Percentiles rank a stretch among this genome's conserved stretches.
Evolutionary conservation across 1,139 yeast genomes (phyloP).

Genomic region (Magnusiomyces tetraspermus): DNA sequence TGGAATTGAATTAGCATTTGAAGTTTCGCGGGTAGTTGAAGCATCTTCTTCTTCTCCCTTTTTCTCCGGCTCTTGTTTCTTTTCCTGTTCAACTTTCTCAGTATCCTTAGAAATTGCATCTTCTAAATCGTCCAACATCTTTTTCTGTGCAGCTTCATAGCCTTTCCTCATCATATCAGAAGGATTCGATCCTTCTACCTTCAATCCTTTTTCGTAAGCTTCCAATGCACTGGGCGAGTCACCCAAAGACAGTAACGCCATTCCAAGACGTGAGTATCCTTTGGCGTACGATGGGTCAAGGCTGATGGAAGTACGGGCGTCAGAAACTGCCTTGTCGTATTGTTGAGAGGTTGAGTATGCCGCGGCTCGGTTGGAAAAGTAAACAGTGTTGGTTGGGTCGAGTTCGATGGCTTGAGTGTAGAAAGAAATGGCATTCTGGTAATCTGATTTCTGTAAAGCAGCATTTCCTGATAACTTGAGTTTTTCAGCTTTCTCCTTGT

Average conservation of each 20-base stretch:
- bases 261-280: conserved; percentile 91
- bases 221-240: conserved; percentile 82
- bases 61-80: too few species aligned
- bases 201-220: conserved; percentile 81
- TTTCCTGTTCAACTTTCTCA: too few species aligned
- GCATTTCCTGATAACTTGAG: conserved; percentile 82
- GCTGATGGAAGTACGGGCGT: conserved; percentile 72
- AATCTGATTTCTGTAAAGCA: conserved; percentile 77
- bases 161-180: conserved; percentile 91
- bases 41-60: background rate
- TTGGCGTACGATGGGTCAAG: conserved; percentile 75
- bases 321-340: conserved; percentile 69
- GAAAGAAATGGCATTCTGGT: conserved; percentile 56
- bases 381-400: conserved; percentile 68
- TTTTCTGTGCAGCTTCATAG: conserved; percentile 81
- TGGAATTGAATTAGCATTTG: conserved; percentile 25
- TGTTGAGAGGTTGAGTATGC: conserved; percentile 76
- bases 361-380: conserved; percentile 91
- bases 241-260: conserved; percentile 84
- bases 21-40: conserved; percentile 26
- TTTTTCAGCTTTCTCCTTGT: conserved; percentile 66
- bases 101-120: conserved; percentile 28
- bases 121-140: conserved; percentile 67
- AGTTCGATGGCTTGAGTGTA: conserved; percentile 76
- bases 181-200: conserved; percentile 74